Conservation (phyloP, 1,284 basidiomycete species). For the Leccinum proximum region DNA sequence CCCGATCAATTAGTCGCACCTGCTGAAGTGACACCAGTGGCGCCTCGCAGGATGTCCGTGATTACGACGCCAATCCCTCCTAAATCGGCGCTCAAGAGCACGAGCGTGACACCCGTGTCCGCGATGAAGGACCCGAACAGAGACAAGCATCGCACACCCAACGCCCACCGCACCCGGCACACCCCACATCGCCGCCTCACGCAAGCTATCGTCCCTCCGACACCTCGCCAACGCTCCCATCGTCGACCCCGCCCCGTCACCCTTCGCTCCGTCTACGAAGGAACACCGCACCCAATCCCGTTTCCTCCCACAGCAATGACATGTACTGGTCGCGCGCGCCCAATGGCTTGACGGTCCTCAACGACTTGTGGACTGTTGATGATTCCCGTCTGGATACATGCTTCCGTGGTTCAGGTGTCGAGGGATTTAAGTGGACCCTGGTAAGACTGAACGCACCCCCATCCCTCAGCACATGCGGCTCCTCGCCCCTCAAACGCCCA, state of each 20-base stretch:
- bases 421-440: slow-evolving; percentile 61
- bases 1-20: slow-evolving; percentile 8
- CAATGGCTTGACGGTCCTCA: slow-evolving; percentile 87
- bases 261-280: slow-evolving; percentile 27
- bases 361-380: slow-evolving; percentile 90
- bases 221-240: slow-evolving; percentile 23
- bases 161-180: slow-evolving; percentile 24
- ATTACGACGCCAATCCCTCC: slow-evolving; percentile 50
- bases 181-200: slow-evolving; percentile 25
- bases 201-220: slow-evolving; percentile 30
- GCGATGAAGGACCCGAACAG: slow-evolving; percentile 43
- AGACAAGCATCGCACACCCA: slow-evolving; percentile 44
- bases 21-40: slow-evolving; percentile 25
- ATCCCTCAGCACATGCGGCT: slow-evolving; percentile 33
- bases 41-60: slow-evolving; percentile 49
- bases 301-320: too few species aligned
- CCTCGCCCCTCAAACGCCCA: slow-evolving; percentile 15
- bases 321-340: slow-evolving; percentile 36
- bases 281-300: slow-evolving; percentile 11
- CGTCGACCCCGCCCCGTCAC: slow-evolving; percentile 19
- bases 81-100: slow-evolving; percentile 48
- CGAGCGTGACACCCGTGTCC: slow-evolving; percentile 28
- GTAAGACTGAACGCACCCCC: slow-evolving; percentile 40
- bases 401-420: slow-evolving; percentile 18
- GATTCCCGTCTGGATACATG: slow-evolving; percentile 37